Evolutionary conservation across 306 rosid species (phyloP), one percentile per base, ranked within the genome.

Genomic region (Macrotyloma uniflorum): DNA sequence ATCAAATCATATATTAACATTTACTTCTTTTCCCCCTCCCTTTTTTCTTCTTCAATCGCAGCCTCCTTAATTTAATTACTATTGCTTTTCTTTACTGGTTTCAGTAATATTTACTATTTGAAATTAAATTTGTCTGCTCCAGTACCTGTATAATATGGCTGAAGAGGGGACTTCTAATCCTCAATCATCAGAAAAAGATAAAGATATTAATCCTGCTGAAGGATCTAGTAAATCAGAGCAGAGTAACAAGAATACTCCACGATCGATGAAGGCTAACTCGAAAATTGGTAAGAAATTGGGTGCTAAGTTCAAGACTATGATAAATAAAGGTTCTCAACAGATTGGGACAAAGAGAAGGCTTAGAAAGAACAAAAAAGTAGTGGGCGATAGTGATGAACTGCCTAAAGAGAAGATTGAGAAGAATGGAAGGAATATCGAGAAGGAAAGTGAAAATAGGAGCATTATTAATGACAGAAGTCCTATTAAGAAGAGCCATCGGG

Each of bases 221-320:
- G 89, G 81, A 47, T 65, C 83, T 53, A 69, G 53, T 61, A 81
- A 84, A 76, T 76, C 70, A 16, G 91, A 72, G 80, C 70, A 70
- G 16, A 81, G 85, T 83, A 78, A 77, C 70, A 91, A 82, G 82
- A 83, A 67, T 67, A 83, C 82, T 49, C 82, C 82, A 6, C 83
- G 8, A 67, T 72, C 87, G 54, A 54, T 94, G 81, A 91, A 87
- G 86, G 90, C 89, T 18, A 92, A 85, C 67, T 51, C 80, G 22
- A 88, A 82, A 77, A 78, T 86, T 11, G 43, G 58, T 46, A 94
- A 90, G 87, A 92, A 86, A 75, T 70, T 91, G 9, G 72, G 59
- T 70, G 63, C 78, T 32, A 83, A 83, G 45, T 61, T 68, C 6
- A 87, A 82, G 74, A 46, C 73, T 50, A 78, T 18, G 20, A 79